Evolutionary conservation across 257 asterid genomes (phyloP), one percentile per base, ranked within the genome.

Genomic region (Nicotiana knightiana): DNA sequence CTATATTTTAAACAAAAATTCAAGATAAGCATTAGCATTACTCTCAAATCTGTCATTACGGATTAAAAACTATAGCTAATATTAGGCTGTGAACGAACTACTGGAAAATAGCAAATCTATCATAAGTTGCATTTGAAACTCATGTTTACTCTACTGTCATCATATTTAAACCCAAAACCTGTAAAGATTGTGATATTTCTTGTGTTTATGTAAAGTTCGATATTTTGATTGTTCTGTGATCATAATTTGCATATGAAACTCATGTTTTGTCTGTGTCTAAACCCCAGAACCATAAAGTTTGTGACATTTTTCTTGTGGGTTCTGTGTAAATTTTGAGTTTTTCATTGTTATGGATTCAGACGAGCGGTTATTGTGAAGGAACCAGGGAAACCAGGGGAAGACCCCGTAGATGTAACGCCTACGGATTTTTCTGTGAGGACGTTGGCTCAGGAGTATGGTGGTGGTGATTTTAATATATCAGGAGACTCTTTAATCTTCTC

Each of bases 381-480:
- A 83, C 91, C 91, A 4, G 97, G 88, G 82, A 89, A 78, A 1
- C 91, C 89, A 76, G 87, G 88, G 64, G 97, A 65, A 28, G 83
- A 85, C 37, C 93, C 92, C 0, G 81, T 54, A 59, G 99, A 96
- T 88, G 80, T 96, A 80, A 93, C 93, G 6, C 93, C 97, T 11
- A 89, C 89, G 82, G 97, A 93, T 85, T 96, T 91, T 83, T 91
- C 97, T 1, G 97, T 94, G 80, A 94, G 99, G 90, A 90, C 98
- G 15, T 89, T 89, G 82, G 93, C 97, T 65, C 98, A 96, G 87
- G 97, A 93, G 78, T 96, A 93, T 80, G 99, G 99, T 77, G 99
- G 99, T 24, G 97, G 97, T 61, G 96, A 98, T 54, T 96, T 96
- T 79, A 79, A 86, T 78, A 89, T 95, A 83, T 82, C 83, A 15